Evolutionary conservation across 202 grass and related monocot genomes (phyloP).

Genomic region (Brachypodium distachyon): DNA sequence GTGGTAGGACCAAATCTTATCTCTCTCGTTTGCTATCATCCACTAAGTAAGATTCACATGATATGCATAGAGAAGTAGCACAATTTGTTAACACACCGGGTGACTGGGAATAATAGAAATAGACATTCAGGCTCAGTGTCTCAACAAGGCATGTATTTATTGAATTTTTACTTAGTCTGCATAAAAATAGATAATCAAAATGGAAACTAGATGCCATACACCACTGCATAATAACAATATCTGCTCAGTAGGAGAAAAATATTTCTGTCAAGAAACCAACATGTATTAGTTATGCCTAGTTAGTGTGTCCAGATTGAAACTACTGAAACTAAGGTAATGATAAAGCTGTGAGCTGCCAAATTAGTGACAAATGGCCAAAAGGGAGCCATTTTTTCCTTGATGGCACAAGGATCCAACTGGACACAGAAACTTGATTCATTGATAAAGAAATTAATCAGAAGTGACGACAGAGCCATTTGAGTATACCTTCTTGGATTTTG

Average conservation of each 20-base stretch:
- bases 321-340: neutral
- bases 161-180: neutral
- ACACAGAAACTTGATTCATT: neutral
- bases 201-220: neutral
- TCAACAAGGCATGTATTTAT: neutral
- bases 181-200: neutral
- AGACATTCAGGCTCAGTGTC: neutral
- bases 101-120: no score
- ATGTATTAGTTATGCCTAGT: neutral
- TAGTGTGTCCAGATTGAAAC: neutral
- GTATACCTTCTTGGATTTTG: constrained; percentile 36
- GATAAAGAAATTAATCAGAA: neutral
- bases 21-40: no score
- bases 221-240: neutral
- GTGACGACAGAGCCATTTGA: neutral
- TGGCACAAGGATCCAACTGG: neutral
- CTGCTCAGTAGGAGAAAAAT: neutral
- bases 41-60: no score
- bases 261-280: neutral
- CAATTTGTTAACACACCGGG: no score
- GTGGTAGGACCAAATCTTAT: no score
- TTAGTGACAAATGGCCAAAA: neutral
- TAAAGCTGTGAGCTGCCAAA: neutral
- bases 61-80: no score
- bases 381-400: neutral